Evolutionary conservation across 768 basidiomycete species (phyloP).

Genomic region (Tulasnella sp.): DNA sequence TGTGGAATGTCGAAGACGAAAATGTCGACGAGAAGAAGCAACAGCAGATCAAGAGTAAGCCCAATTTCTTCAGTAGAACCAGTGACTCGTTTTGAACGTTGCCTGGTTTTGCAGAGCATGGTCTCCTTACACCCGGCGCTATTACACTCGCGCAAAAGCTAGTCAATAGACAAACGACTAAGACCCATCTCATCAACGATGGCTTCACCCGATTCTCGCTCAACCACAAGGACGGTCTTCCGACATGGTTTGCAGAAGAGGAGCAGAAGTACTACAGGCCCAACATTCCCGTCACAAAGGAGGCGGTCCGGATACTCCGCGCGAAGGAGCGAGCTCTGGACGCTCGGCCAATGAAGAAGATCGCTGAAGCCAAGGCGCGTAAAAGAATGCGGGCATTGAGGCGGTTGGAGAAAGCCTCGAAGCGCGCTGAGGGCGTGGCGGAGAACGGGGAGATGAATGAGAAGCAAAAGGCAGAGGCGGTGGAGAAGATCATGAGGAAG

Average conservation of each 20-base stretch:
- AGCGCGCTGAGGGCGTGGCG: slow-evolving; percentile 91
- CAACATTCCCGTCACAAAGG: slow-evolving; percentile 95
- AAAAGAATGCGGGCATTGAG: slow-evolving; percentile 87
- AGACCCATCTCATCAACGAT: slow-evolving; percentile 81
- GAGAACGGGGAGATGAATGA: slow-evolving; percentile 85
- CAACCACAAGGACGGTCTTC: slow-evolving; percentile 83
- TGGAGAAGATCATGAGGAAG: slow-evolving; percentile 79
- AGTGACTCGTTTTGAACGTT: neutral
- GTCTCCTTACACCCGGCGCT: slow-evolving; percentile 78
- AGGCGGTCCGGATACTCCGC: slow-evolving; percentile 74
- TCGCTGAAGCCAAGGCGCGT: slow-evolving; percentile 94
- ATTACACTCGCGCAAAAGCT: slow-evolving; percentile 83
- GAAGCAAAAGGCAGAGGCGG: slow-evolving; percentile 85
- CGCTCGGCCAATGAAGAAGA: slow-evolving; percentile 96
- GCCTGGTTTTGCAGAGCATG: slow-evolving; percentile 49
- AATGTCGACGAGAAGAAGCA: slow-evolving; percentile 59
- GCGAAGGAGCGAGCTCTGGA: slow-evolving; percentile 89
- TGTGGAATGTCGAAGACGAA: slow-evolving; percentile 76
- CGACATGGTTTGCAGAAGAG: slow-evolving; percentile 95
- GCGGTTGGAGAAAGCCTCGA: slow-evolving; percentile 81
- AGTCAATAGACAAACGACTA: slow-evolving; percentile 82
- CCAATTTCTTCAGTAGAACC: neutral
- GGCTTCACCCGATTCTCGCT: slow-evolving; percentile 93
- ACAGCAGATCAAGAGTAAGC: slow-evolving; percentile 55
- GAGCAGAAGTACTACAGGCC: slow-evolving; percentile 86